Conservation (phyloP, 306 rosid genomes). For the Herpetospermum pedunculosum region DNA sequence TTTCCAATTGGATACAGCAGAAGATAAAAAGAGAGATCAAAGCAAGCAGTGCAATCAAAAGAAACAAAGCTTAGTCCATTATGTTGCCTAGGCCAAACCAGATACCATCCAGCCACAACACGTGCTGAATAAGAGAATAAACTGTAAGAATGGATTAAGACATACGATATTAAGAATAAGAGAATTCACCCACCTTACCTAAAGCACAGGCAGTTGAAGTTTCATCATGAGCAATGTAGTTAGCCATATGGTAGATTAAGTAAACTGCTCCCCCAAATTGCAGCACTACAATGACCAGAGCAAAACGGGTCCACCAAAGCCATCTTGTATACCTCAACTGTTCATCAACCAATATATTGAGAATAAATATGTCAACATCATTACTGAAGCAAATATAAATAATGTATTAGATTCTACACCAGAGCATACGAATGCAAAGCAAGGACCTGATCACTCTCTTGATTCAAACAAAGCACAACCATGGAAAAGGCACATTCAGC, state of each 20-base stretch:
- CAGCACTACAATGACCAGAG: constrained; percentile 24
- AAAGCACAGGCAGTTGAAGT: constrained; percentile 28
- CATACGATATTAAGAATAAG: background rate
- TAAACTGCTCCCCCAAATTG: constrained; percentile 47
- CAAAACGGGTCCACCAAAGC: constrained; percentile 72
- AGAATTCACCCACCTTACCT: constrained; percentile 32
- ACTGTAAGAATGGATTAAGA: background rate
- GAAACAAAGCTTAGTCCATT: background rate
- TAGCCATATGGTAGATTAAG: constrained; percentile 29
- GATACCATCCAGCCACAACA: background rate
- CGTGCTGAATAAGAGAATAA: background rate
- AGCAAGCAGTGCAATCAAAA: background rate
- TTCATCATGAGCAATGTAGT: constrained; percentile 17
- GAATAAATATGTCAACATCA: background rate
- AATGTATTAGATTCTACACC: background rate
- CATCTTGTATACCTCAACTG: constrained; percentile 59
- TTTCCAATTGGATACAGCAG: background rate
- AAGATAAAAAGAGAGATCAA: background rate
- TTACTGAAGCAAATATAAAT: constrained; percentile 2
- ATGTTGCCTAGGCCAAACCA: background rate
- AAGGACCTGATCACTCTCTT: background rate
- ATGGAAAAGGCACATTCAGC: too few species aligned
- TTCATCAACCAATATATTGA: constrained; percentile 7
- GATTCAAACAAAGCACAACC: too few species aligned
- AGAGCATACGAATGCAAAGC: too few species aligned